Evolutionary conservation across 1,284 basidiomycete species (phyloP), one percentile per base, ranked within the genome.

Genomic region (Ustilago cynodontis): DNA sequence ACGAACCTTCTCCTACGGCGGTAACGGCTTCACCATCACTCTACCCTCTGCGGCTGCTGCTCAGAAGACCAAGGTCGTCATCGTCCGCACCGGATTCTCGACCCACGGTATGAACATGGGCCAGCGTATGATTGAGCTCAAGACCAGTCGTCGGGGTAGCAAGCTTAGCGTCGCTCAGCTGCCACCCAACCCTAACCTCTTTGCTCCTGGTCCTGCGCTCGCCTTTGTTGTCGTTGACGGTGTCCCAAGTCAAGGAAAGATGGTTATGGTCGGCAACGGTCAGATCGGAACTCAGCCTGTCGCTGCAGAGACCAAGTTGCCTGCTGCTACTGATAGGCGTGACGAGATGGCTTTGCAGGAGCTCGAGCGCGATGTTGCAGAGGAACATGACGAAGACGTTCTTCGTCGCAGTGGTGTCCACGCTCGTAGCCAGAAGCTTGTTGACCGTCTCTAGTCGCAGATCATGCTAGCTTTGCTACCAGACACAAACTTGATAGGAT

Each of bases 101-200:
- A 98, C 94, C 0, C 95, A 98, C 86, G 94, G 91, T 18, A 93
- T 98, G 91, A 95, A 95, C 88, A 95, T 94, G 92, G 93, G 93
- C 18, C 93, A 94, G 85, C 71, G 81, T 41, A 71, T 75, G 66
- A 69, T 82, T 49, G 71, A 82, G 68, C 76, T 82, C 41, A 57
- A 66, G 33, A 53, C 75, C 28, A 60, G 59, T 16, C 49, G 54
- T 3, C 45, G 55, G 28, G 75, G 62, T 7, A 64, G 49, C 49
- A 59, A 49, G 43, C 52, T 82, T 14, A 65, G 64, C 50, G 83
- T 86, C 26, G 62, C 76, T 6, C 79, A 80, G 43, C 62, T 83
- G 26, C 82, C 84, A n/a, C 64, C 74, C 16, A 85, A 85, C 64
- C 67, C 81, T 11, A 75, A 75, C 68, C 67, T 86, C 41, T 80